Base-by-base conservation (phyloP, 2,329 filamentous ascomycete species). In the Sporothrix pallida region DNA sequence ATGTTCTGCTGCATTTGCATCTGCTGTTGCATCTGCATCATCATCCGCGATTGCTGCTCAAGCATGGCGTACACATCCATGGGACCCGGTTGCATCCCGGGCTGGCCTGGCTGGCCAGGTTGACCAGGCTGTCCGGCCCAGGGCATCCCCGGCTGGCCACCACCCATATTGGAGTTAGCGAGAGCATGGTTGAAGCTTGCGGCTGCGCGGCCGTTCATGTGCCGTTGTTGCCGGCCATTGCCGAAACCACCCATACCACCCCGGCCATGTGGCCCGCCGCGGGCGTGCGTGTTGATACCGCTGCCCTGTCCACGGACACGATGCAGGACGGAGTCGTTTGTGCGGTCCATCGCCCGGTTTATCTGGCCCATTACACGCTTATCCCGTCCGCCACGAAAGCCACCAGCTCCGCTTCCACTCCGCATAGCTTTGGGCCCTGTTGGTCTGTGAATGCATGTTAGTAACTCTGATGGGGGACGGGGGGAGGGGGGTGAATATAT, bases 371-470 rank as follows among this genome's bases (percentile, higher is more conserved):
- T 86, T 86, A 98, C 90, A 75, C 93, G 90, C 81, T 94, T 94
- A 74, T 93, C 92, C 77, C 93, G 90, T 72, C 89, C 87, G 72
- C 87, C 86, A 77, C 86, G 80, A 60, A 82, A 79, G 74, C 80
- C 74, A 78, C 75, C 82, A 72, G 84, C 88, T 71, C 89, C 89
- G 80, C 92, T 93, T 71, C 89, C 89, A 80, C 92, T 93, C 79
- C 96, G 92, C 94, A 98, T 97, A 48, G 95, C 94, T 81, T 95
- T 96, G 20, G 96, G 96, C 73, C 95, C 96, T 70, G 94, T 98
- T 10, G 96, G 96, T 79, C 95, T 98, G 42, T 3, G 8, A n/a
- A 54, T 26, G 15, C n/a, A 6, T 50, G 73, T 72, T 70, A 72
- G 62, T 50, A 42, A n/a, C 17, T 62, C 15, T 52, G 23, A 26